Percentiles rank a stretch among this genome's conserved stretches.
Conservation (phyloP, 768 basidiomycete genomes). For the Collybia sordida region DNA sequence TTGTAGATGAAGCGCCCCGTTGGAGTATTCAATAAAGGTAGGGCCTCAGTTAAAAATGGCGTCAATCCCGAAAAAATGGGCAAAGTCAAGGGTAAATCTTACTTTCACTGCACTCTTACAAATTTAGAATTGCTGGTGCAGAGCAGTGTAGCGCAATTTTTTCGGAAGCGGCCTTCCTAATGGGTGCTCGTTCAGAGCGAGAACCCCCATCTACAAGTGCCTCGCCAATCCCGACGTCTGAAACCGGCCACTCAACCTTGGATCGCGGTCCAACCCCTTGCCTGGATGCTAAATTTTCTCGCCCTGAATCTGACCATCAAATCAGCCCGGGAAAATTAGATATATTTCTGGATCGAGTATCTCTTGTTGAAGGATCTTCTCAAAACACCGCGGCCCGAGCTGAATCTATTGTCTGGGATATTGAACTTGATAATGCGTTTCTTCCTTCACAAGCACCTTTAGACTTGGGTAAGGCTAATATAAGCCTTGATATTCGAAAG, state of each 20-base stretch:
- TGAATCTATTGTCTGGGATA: constrained; percentile 28
- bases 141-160: constrained; percentile 25
- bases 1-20: constrained; percentile 42
- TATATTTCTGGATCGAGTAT: neutral
- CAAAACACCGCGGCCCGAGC: neutral
- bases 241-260: neutral
- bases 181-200: constrained; percentile 17
- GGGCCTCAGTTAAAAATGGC: constrained; percentile 48
- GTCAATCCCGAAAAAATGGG: constrained; percentile 14
- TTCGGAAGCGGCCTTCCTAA: constrained; percentile 49
- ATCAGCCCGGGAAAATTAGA: neutral
- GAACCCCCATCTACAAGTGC: neutral
- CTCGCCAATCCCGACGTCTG: neutral
- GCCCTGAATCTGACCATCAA: neutral
- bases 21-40: constrained; percentile 69
- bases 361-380: neutral
- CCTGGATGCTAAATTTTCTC: neutral
- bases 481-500: constrained; percentile 5
- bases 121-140: neutral
- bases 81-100: constrained; percentile 5
- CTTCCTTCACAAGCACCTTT: neutral
- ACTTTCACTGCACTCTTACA: no score
- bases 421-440: constrained; percentile 21
- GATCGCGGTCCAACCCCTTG: neutral
- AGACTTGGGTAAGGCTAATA: neutral